A percentile compares a stretch with the other conserved stretches of the same genome.
Conservation (phyloP, 108 stramenopile genomes). For the Aureococcus anophagefferens region DNA sequence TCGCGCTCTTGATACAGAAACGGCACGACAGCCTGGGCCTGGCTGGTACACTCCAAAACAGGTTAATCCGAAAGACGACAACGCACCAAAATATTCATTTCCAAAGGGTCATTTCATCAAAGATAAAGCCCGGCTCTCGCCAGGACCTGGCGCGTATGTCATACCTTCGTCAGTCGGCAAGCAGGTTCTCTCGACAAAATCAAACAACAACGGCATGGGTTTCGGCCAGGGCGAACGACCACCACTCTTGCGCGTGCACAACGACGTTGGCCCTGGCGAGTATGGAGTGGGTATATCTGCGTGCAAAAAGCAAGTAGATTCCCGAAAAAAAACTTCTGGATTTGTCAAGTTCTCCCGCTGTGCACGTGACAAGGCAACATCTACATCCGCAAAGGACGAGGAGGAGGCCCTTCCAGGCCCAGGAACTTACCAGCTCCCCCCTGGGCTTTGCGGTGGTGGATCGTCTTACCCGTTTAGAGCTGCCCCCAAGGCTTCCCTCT, state of each 20-base stretch:
- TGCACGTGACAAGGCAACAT: conserved; percentile 4
- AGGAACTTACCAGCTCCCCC: conserved; percentile 18
- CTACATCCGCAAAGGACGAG: background rate
- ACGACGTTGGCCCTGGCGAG: conserved; percentile 23
- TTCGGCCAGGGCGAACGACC: conserved; percentile 15
- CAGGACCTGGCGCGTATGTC: conserved; percentile 15
- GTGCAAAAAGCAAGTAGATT: conserved; percentile 12
- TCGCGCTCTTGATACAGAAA: conserved; percentile 6
- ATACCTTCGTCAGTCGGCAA: background rate
- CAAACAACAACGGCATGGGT: background rate
- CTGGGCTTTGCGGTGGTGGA: conserved; percentile 6
- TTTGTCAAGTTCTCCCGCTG: conserved; percentile 11
- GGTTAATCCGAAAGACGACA: conserved; percentile 4
- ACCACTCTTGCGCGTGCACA: conserved; percentile 6
- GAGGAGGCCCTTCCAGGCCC: conserved; percentile 7
- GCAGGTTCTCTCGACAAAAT: conserved; percentile 13
- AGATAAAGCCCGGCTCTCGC: conserved; percentile 9
- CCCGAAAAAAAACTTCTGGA: conserved; percentile 4
- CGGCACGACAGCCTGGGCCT: conserved; percentile 17
- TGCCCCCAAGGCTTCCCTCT: conserved; percentile 4
- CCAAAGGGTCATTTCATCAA: conserved; percentile 5
- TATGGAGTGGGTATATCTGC: conserved; percentile 13
- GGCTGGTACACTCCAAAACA: conserved; percentile 12
- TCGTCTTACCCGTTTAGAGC: conserved; percentile 6
- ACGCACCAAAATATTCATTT: conserved; percentile 10